Base-by-base conservation (phyloP, 768 basidiomycete species). In the Trametes meyenii region DNA sequence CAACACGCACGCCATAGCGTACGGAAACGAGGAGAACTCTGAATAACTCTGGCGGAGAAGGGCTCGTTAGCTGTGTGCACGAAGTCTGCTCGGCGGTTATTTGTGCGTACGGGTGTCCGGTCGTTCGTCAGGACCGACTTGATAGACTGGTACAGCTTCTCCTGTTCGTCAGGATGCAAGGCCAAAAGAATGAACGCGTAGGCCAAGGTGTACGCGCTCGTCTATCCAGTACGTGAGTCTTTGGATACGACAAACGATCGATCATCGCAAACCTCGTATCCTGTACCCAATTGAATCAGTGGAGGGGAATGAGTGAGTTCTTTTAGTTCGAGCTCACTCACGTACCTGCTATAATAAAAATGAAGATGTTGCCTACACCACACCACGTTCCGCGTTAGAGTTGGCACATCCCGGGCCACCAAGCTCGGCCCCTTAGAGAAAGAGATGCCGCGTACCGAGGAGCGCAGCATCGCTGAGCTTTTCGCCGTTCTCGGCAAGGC, bases 281-380 rank as follows among this genome's bases (percentile, higher is more conserved):
- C 62, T 35, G 29, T 3, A 11, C 13, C 23, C 14, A 13, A 33
- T 23, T 2, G 39, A 5, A 5, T 3, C 13, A n/a, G 33, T 33
- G 36, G 38, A 12, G 35, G 1, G 13, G 10, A 12, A 5, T 16
- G n/a, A 36, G 12, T 11, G 19, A 4, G 6, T 14, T 8, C 5
- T 51, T 35, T 24, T 14, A 16, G 21, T 1, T 11, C n/a, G 7
- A 21, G 21, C 40, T 23, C 35, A 14, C 13, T 17, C 4, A 55
- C 66, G 23, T 46, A 68, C 86, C 71, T 23, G 86, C 87, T n/a
- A 88, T 67, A 19, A 87, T 66, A 60, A 78, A 75, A 19, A 80
- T 73, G 68, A 76, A 79, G 16, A 75, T 64, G 60, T 79, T 78
- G 11, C 74, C 75, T 73, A 58, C 38, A 26, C 8, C 29, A 16